phyloP scores from a whole-genome alignment of 805 yeast genomes.

The Suhomyces vadensis region DNA sequence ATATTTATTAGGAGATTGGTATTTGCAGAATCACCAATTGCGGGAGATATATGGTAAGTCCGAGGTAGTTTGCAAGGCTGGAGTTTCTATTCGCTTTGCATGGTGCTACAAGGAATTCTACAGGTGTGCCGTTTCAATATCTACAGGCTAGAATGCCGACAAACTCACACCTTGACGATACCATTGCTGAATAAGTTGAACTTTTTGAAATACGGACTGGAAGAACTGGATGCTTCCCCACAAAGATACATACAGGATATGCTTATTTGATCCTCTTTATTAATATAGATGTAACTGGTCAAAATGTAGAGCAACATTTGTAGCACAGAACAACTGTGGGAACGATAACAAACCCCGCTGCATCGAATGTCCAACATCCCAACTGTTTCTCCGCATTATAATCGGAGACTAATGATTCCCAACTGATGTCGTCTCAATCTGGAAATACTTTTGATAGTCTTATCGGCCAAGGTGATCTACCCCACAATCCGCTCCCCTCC shows the following conservation, averaged over 20 bases:
- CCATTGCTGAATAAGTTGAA: too few relatives aligned
- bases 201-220: too few relatives aligned
- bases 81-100: too few relatives aligned
- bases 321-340: slow-evolving; percentile 2
- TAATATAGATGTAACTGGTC: neutral
- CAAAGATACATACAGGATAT: neutral
- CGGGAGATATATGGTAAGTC: too few relatives aligned
- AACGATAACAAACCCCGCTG: neutral
- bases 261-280: neutral
- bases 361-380: neutral
- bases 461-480: neutral
- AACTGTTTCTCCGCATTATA: neutral
- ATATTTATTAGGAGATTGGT: too few relatives aligned
- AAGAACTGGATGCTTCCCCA: neutral
- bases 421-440: neutral
- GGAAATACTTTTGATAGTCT: slow-evolving; percentile 1
- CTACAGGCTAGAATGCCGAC: too few relatives aligned
- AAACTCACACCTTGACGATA: too few relatives aligned
- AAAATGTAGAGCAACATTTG: neutral
- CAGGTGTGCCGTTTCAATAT: too few relatives aligned
- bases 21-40: too few relatives aligned
- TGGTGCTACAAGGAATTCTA: too few relatives aligned
- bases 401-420: too few relatives aligned
- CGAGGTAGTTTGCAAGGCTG: too few relatives aligned
- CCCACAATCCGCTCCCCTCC: slow-evolving; percentile 6